Base-by-base conservation (phyloP, 441 rosid species). In the Aquilaria agallochum region DNA sequence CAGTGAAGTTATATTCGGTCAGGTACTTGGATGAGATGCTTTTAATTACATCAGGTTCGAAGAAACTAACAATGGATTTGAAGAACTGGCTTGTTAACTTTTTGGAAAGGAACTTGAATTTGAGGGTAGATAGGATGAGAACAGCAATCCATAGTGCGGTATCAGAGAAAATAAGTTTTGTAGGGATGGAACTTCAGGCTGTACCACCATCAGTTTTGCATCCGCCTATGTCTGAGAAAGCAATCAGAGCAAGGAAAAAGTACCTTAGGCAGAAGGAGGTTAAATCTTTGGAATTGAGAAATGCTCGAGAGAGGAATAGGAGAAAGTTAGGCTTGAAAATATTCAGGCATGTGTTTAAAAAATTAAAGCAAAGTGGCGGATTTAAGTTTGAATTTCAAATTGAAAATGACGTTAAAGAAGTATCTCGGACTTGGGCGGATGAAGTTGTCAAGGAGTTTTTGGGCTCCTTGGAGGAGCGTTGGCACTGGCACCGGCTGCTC, bases 21-120 rank as follows among this genome's bases (percentile, higher is more conserved):
- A 79, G 98, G 77, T 92, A 90, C 66, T 79, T 90, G 74, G 97
- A 92, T 67, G 96, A 88, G 82, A 88, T 92, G 65, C 73, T 92
- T 57, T 36, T 92, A 52, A 70, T 85, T 58, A 85, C 94, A 5
- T 92, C 98, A 0, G 97, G 97, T 5, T 83, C 92, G 3, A 92
- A 86, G 64, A 51, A 76, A 80, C 57, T 85, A 70, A 75, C 80
- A 0, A 74, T 80, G 79, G 90, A 85, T 66, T 72, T 86, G 79
- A 90, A 85, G 84, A 80, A 73, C 56, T 52, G 33, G 32, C 68
- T 90, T 56, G 55, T 83, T 74, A 78, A 72, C 9, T 56, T 72
- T 67, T 79, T 90, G 68, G 96, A 86, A 57, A 75, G 71, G 76
- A 71, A 78, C 30, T 69, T 90, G 70, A 80, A 78, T 10, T 20